phyloP scores from a whole-genome alignment of 2,329 filamentous ascomycete species.

The Leptodontidium sp. region DNA sequence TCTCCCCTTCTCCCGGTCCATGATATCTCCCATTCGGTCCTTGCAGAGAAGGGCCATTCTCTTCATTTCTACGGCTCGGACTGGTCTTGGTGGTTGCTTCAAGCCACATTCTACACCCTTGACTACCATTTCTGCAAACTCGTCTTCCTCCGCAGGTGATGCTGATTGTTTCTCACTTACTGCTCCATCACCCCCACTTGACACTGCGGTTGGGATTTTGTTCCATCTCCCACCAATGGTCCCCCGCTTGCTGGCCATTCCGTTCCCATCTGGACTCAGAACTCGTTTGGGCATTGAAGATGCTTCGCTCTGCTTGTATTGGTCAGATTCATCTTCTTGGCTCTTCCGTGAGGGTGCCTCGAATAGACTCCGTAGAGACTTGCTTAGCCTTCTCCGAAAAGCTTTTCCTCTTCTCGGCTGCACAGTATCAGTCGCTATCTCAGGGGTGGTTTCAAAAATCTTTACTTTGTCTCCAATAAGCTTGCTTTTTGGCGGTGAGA shows the following conservation, averaged over 20 bases:
- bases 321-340: constrained; percentile 15
- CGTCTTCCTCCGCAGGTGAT: constrained; percentile 17
- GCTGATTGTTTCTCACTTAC: constrained; percentile 21
- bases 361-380: constrained; percentile 35
- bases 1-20: constrained; percentile 30
- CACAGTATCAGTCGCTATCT: not conserved
- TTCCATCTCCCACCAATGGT: constrained; percentile 30
- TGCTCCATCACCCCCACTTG: constrained; percentile 24
- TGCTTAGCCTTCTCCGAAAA: constrained; percentile 30
- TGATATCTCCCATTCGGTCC: constrained; percentile 34
- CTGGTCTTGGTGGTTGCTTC: constrained; percentile 43
- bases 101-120: constrained; percentile 44
- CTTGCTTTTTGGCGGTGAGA: constrained; percentile 28
- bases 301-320: not conserved
- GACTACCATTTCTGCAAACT: constrained; percentile 37
- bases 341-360: constrained; percentile 30
- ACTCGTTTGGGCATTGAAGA: not conserved
- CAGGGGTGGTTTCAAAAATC: constrained; percentile 36
- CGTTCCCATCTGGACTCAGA: constrained; percentile 14
- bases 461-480: constrained; percentile 41
- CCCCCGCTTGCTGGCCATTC: constrained; percentile 21
- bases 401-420: constrained; percentile 23
- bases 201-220: constrained; percentile 6
- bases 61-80: constrained; percentile 43
- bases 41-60: constrained; percentile 44